Percentiles rank a stretch among this genome's conserved stretches.
Evolutionary conservation across 495 filamentous ascomycete species (phyloP).

Genomic region (Antarctomyces pellizariae): DNA sequence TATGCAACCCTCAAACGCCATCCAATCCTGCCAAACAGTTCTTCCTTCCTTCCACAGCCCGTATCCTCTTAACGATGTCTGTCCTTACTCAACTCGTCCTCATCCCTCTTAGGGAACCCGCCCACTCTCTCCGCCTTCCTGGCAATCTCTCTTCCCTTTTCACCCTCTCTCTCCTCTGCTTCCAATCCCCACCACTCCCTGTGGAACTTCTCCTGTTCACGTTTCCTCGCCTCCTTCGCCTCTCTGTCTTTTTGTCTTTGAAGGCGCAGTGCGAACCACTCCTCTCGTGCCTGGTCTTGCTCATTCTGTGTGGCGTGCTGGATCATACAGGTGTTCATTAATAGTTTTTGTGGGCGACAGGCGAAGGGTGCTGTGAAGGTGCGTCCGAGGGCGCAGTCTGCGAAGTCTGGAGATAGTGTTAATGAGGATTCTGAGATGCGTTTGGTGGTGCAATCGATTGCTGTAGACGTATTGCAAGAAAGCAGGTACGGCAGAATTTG

Average conservation of each 20-base stretch:
- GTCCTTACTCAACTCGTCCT: slow-evolving; percentile 11
- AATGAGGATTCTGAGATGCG: background rate
- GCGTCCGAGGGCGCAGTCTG: slow-evolving; percentile 63
- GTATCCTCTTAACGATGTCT: slow-evolving; percentile 7
- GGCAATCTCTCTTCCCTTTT: slow-evolving; percentile 16
- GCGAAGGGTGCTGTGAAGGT: slow-evolving; percentile 70
- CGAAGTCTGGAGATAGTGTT: slow-evolving; percentile 38
- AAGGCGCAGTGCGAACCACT: slow-evolving; percentile 65
- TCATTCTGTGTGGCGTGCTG: slow-evolving; percentile 59
- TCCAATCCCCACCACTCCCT: slow-evolving; percentile 36
- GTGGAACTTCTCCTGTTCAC: slow-evolving; percentile 32
- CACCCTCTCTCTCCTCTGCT: slow-evolving; percentile 17
- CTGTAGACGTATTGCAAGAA: background rate
- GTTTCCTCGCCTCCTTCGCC: slow-evolving; percentile 28
- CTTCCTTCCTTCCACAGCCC: background rate
- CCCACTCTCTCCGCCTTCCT: slow-evolving; percentile 11
- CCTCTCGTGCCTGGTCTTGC: slow-evolving; percentile 70
- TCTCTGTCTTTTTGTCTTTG: slow-evolving; percentile 39
- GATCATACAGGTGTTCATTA: slow-evolving; percentile 91
- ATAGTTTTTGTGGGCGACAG: slow-evolving; percentile 51
- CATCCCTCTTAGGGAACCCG: slow-evolving; percentile 12
- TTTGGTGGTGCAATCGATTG: slow-evolving; percentile 4
- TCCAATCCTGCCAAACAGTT: too few species aligned
- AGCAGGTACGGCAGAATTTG: background rate
- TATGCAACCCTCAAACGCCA: too few species aligned